Evolutionary conservation across 2,329 filamentous ascomycete species (phyloP).

Genomic region (Beauveria scarabaeidicola): DNA sequence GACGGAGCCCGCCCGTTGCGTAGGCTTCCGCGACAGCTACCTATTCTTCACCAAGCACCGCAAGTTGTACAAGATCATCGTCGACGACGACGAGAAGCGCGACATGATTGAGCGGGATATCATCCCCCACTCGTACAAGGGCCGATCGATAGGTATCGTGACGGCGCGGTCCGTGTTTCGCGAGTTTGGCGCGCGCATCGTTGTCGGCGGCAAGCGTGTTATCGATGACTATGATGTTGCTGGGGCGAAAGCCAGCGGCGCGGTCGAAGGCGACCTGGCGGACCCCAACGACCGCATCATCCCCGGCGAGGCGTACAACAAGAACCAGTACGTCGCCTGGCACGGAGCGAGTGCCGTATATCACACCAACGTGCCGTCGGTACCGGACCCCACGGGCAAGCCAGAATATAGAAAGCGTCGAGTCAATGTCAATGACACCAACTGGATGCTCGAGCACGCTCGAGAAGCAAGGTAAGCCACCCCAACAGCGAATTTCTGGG

Average conservation of each 20-base stretch:
- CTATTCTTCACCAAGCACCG: conserved; percentile 98
- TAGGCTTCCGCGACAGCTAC: conserved; percentile 96
- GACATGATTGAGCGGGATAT: conserved; percentile 93
- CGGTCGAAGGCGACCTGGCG: conserved; percentile 79
- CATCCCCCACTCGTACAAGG: conserved; percentile 97
- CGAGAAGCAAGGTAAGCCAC: conserved; percentile 70
- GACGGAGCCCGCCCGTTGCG: conserved; percentile 91
- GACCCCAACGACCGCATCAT: conserved; percentile 80
- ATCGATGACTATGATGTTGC: conserved; percentile 83
- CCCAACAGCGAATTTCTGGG: not conserved
- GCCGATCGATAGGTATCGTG: conserved; percentile 91
- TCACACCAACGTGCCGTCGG: conserved; percentile 68
- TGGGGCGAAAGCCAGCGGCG: conserved; percentile 65
- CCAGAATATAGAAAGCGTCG: conserved; percentile 73
- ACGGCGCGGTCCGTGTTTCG: conserved; percentile 94
- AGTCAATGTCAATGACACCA: conserved; percentile 82
- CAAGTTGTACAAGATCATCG: conserved; percentile 94
- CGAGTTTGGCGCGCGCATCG: conserved; percentile 89
- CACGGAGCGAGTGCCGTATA: conserved; percentile 95
- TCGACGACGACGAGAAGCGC: conserved; percentile 93
- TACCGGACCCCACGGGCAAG: conserved; percentile 69
- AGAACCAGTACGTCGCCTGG: conserved; percentile 98
- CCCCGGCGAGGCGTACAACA: conserved; percentile 83
- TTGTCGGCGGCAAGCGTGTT: conserved; percentile 81
- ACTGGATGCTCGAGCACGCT: conserved; percentile 96